These are phyloP conservation scores for Cryptosporidium viatorum DNA, from an alignment of 169 alveolate genomes.

Conservation along the genomic window DNA sequence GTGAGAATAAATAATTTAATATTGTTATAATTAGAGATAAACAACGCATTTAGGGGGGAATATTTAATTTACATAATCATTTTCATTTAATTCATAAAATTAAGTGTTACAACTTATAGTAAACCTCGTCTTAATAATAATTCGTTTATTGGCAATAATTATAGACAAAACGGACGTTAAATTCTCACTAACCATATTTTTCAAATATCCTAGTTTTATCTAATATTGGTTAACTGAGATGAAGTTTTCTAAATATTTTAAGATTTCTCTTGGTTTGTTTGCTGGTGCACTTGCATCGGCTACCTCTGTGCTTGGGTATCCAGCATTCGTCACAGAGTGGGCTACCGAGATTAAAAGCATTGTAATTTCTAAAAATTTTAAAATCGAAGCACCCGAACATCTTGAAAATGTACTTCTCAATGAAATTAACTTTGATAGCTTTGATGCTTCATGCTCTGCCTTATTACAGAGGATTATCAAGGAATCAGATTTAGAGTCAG, in stretches of 20 bases:
- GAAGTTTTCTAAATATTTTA: constrained; percentile 2
- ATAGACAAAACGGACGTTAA: background rate
- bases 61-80: no score
- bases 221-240: background rate
- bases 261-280: background rate
- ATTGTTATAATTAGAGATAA: no score
- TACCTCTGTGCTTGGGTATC: background rate
- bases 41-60: background rate
- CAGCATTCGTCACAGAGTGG: constrained; percentile 22
- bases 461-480: background rate
- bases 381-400: background rate
- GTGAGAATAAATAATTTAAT: background rate
- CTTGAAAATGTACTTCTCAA: background rate
- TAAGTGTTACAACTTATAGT: no score
- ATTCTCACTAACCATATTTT: background rate
- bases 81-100: no score
- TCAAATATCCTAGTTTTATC: no score
- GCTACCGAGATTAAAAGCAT: background rate
- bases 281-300: background rate
- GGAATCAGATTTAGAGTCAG: background rate
- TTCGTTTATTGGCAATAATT: no score
- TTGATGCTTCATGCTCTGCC: constrained; percentile 13
- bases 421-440: background rate
- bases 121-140: background rate
- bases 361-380: background rate